A percentile compares a stretch with the other conserved stretches of the same genome.
Evolutionary conservation across 2,329 filamentous ascomycete genomes (phyloP).

Genomic region (Bipolaris victoriae): DNA sequence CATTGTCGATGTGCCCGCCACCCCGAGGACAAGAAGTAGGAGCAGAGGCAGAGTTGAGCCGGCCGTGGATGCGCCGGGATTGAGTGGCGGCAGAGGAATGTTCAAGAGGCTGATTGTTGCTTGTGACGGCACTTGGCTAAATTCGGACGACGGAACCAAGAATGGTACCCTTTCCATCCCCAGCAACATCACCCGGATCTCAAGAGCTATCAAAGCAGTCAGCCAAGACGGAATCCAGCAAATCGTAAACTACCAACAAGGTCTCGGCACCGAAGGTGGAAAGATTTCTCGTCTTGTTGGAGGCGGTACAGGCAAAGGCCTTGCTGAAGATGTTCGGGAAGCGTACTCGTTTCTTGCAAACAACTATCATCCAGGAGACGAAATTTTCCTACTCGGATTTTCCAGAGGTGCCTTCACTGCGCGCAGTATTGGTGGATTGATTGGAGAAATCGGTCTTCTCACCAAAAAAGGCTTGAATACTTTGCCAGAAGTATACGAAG

Average conservation of each 20-base stretch:
- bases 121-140: conserved; percentile 57
- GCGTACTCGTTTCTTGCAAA: conserved; percentile 59
- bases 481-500: conserved; percentile 55
- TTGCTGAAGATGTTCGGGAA: conserved; percentile 56
- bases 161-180: conserved; percentile 53
- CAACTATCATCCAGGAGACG: conserved; percentile 59
- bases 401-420: conserved; percentile 57
- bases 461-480: conserved; percentile 55
- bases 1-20: conserved; percentile 34
- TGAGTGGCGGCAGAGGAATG: conserved; percentile 47
- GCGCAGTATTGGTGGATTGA: conserved; percentile 51
- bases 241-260: conserved; percentile 59
- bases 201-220: conserved; percentile 56
- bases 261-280: conserved; percentile 55
- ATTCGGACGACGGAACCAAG: conserved; percentile 55
- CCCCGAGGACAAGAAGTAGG: conserved; percentile 33
- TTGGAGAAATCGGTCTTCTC: conserved; percentile 55
- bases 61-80: conserved; percentile 37
- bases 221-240: conserved; percentile 57
- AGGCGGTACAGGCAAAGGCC: conserved; percentile 53
- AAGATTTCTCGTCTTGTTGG: conserved; percentile 51
- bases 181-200: conserved; percentile 58
- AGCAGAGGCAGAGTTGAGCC: conserved; percentile 33
- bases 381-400: conserved; percentile 57
- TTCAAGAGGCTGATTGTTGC: conserved; percentile 51